Base-by-base conservation (phyloP, 805 yeast species). In the Candida verbasci region DNA sequence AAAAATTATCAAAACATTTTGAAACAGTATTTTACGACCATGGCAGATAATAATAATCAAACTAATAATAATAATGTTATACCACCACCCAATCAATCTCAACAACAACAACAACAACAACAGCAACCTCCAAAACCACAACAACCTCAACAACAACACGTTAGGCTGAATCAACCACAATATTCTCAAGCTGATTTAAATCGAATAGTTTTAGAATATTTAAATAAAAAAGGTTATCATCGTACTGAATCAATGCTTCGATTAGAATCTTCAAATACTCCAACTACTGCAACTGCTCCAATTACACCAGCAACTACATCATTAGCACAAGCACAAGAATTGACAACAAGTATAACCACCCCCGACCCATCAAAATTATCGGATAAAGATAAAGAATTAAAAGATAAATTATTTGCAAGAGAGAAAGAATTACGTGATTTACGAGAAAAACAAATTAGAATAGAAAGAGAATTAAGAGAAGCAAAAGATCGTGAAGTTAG, bases 181-280 rank as follows among this genome's bases (percentile, higher is more conserved):
- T 77, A 79, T 42, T 80, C 95, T 0, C 87, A 86, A 33, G 88
- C 91, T 4, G 97, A 93, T 56, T 70, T 93, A 55, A 91, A 89
- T 58, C 70, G 93, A 44, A 86, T 93, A 53, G 97, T 93, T 23
- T 69, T 93, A 50, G 98, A 93, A 50, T 93, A 91, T 50, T 71
- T 93, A 47, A 84, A 81, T 56, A 91, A 93, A 52, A 88, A 89
- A 57, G 99, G 99, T 2, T 93, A 87, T 53, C 89, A 85, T 48
- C 79, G 82, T 47, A 91, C 98, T 0, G 99, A 93, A 57, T 88
- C 96, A 2, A 86, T 89, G 82, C 71, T 93, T 34, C 76, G 98
- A 43, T 78, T 88, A 43, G 99, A 93, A 56, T 76, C 82, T 45
- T 72, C 86, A 1, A 79, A 82, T 41, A 72, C 73, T 6, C 73